Evolutionary conservation across 2,329 filamentous ascomycete genomes (phyloP).

Genomic region (Monilinia fructigena): DNA sequence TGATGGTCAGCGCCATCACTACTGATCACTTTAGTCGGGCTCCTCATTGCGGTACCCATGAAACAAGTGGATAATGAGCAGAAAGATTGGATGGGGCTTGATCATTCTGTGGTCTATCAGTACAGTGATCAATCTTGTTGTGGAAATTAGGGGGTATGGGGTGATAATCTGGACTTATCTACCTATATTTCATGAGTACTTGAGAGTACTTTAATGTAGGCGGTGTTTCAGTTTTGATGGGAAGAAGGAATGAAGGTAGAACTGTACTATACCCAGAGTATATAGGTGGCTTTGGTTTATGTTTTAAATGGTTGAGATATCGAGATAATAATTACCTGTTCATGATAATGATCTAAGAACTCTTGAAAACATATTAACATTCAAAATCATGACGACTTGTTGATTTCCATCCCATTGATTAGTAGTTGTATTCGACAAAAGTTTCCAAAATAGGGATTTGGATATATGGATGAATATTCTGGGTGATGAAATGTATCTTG

Average conservation of each 20-base stretch:
- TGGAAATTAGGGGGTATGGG: slow-evolving; percentile 64
- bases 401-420: not conserved
- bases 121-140: slow-evolving; percentile 75
- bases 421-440: not conserved
- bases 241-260: not conserved
- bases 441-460: not conserved
- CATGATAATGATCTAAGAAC: not conserved
- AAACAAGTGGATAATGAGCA: slow-evolving; percentile 87
- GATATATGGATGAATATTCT: not conserved
- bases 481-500: not conserved
- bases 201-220: not conserved
- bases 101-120: slow-evolving; percentile 78
- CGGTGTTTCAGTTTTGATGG: not conserved
- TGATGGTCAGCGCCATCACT: slow-evolving; percentile 88
- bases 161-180: slow-evolving; percentile 15
- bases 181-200: slow-evolving; percentile 1
- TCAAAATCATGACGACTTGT: not conserved
- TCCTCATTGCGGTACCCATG: slow-evolving; percentile 78
- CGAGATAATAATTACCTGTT: not conserved
- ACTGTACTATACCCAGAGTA: not conserved
- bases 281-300: not conserved
- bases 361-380: not conserved
- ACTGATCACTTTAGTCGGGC: slow-evolving; percentile 71
- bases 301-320: not conserved
- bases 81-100: slow-evolving; percentile 76